These are phyloP conservation scores for Syncephalastrum contaminatum DNA, from an alignment of 371 early-diverging fungal species.

Conservation along the genomic window DNA sequence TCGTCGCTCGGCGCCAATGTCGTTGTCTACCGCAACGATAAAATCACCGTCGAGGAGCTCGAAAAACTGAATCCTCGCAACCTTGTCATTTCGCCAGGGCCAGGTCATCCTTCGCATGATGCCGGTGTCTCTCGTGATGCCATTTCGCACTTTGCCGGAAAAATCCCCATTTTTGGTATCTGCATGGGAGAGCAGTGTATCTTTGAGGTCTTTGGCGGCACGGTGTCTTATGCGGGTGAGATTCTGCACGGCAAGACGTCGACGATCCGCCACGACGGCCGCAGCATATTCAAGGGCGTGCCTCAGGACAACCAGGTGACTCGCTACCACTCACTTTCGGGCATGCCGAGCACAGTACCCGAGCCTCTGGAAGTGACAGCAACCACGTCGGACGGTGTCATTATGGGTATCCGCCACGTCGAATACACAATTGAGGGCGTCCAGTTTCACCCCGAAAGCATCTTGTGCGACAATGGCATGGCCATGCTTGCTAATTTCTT, in stretches of 20 bases:
- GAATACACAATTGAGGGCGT: constrained; percentile 91
- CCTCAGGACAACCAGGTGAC: constrained; percentile 85
- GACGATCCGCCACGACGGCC: constrained; percentile 84
- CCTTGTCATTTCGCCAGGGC: constrained; percentile 95
- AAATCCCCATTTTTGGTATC: constrained; percentile 95
- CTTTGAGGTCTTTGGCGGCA: constrained; percentile 92
- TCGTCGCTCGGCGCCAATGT: constrained; percentile 90
- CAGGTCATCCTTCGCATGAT: constrained; percentile 90
- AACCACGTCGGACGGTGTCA: constrained; percentile 80
- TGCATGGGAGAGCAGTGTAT: constrained; percentile 97
- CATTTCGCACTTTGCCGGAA: constrained; percentile 85
- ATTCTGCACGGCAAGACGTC: constrained; percentile 95
- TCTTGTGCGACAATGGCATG: constrained; percentile 88
- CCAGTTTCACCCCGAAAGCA: constrained; percentile 97
- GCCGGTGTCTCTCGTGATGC: constrained; percentile 88
- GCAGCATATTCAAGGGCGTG: constrained; percentile 82
- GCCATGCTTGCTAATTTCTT: constrained; percentile 88
- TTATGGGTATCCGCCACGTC: constrained; percentile 95
- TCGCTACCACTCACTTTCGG: constrained; percentile 95
- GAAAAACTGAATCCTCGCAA: constrained; percentile 81
- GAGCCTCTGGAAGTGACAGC: constrained; percentile 82
- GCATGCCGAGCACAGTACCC: constrained; percentile 81
- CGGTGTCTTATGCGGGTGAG: constrained; percentile 87
- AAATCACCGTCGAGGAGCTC: constrained; percentile 83
- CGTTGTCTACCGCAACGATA: constrained; percentile 89